Evolutionary conservation across 768 basidiomycete species (phyloP), one percentile per base, ranked within the genome.

Genomic region (Boletus coccyginus): DNA sequence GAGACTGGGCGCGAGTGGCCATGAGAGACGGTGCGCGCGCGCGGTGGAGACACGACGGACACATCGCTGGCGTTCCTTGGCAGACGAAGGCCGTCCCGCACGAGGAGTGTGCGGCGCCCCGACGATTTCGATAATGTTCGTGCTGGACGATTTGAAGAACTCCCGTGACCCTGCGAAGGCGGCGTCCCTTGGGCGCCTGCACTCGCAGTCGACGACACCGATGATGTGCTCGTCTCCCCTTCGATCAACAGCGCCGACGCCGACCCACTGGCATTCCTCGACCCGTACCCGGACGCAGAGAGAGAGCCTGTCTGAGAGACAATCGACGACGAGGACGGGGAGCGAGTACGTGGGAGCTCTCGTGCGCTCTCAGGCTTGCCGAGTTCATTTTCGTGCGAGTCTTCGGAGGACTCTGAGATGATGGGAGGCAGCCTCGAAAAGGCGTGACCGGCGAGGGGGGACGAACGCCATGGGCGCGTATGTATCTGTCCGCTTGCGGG

Each of bases 401-500:
- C 69, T 32, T 71, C 59, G 27, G 65, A 58, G 2, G 53, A 55
- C 54, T 63, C 64, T 38, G 62, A 60, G 52, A 62, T 60, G 36
- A 60, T 60, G 42, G 68, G 63, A 0, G 70, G 65, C 8, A 65
- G 55, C 0, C 58, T 70, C 10, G 67, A 70, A 16, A 70, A 62
- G 4, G 27, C 68, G 33, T 61, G 62, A 1, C 68, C 49, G 0
- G 70, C 62, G 40, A 71, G 70, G 0, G 70, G 70, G 0, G 70
- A 71, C 13, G 70, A 71, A 14, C 70, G 70, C 56, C 66, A 53
- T 5, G 70, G 70, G 3, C 69, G 71, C 9, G 71, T 56, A 7
- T 62, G 54, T 27, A 53, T 45, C 12, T 45, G 17, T 13, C 52
- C 56, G n/a, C 39, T 39, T 14, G 61, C 41, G 16, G 56, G 56